phyloP scores from a whole-genome alignment of 352 stramenopile genomes.

The Phytophthora idaei region DNA sequence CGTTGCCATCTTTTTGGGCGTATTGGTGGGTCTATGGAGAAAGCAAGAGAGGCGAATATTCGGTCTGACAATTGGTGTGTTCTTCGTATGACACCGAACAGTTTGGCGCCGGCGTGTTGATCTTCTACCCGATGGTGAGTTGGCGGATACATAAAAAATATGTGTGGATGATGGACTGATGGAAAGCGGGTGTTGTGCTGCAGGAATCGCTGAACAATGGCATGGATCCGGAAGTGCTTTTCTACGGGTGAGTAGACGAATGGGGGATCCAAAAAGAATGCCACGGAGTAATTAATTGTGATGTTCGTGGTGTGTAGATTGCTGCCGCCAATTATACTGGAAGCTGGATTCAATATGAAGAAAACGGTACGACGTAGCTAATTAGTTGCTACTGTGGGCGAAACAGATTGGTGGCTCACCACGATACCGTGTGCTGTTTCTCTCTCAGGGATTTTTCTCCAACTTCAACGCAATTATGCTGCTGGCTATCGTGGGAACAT shows the following conservation, averaged over 20 bases:
- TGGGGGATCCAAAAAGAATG: not conserved
- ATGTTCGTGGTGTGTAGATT: constrained; percentile 30
- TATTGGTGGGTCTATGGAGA: constrained; percentile 59
- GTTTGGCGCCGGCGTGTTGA: constrained; percentile 79
- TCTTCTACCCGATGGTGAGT: constrained; percentile 78
- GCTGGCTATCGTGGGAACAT: constrained; percentile 76
- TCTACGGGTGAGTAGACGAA: constrained; percentile 64
- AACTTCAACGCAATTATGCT: constrained; percentile 90
- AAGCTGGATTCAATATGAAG: constrained; percentile 90
- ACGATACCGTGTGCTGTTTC: constrained; percentile 14
- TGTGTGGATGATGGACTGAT: constrained; percentile 10
- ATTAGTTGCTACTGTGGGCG: not conserved
- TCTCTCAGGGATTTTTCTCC: constrained; percentile 77
- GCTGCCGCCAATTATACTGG: constrained; percentile 84
- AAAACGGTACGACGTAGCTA: constrained; percentile 56
- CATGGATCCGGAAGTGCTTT: constrained; percentile 84
- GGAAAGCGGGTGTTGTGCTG: constrained; percentile 1
- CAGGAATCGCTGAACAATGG: constrained; percentile 83
- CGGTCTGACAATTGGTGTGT: constrained; percentile 16
- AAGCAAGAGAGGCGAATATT: constrained; percentile 2
- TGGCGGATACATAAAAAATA: not conserved
- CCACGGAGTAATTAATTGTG: constrained; percentile 4
- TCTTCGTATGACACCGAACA: constrained; percentile 21
- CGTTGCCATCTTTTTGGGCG: constrained; percentile 83
- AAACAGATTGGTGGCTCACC: constrained; percentile 9